A percentile compares a stretch with the other conserved stretches of the same genome.
Conservation (phyloP, 768 basidiomycete species). For the Cystobasidium onofrii region DNA sequence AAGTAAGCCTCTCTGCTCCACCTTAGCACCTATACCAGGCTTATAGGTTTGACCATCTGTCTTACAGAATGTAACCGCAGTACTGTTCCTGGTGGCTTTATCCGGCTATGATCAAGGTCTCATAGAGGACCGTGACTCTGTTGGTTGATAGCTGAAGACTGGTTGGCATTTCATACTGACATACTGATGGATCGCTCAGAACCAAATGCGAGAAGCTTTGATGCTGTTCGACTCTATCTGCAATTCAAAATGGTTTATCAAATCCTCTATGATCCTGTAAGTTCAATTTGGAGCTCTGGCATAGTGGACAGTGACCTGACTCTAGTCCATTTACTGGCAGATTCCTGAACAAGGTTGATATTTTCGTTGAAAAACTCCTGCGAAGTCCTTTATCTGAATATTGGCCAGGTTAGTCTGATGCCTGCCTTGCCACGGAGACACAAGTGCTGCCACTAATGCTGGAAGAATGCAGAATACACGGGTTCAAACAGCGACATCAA, state of each 20-base stretch:
- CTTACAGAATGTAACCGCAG: conserved; percentile 58
- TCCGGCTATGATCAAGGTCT: conserved; percentile 70
- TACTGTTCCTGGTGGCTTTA: conserved; percentile 84
- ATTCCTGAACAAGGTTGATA: conserved; percentile 59
- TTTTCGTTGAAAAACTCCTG: conserved; percentile 64
- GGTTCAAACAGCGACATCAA: conserved; percentile 77
- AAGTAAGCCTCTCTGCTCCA: conserved; percentile 50
- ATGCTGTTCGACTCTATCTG: conserved; percentile 68
- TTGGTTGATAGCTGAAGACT: not conserved
- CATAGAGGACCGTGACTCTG: conserved; percentile 39
- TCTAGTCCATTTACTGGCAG: too few relatives aligned
- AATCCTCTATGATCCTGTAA: conserved; percentile 57
- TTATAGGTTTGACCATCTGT: conserved; percentile 46
- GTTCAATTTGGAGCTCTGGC: conserved; percentile 12
- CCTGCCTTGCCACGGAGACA: too few relatives aligned
- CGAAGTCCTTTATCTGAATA: conserved; percentile 49
- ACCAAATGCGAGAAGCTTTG: conserved; percentile 66
- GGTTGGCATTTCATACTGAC: not conserved
- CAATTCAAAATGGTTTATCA: conserved; percentile 66
- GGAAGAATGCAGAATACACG: conserved; percentile 31
- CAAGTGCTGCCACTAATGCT: too few relatives aligned
- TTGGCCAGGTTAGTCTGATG: conserved; percentile 46
- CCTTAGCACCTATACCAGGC: not conserved
- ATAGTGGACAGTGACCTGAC: not conserved
- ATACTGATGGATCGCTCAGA: conserved; percentile 49